Percentiles rank a stretch among this genome's conserved stretches.
These are phyloP conservation scores for Chernovozyma sophiae-reginae DNA, from an alignment of 1,139 yeast species.

Conservation along the genomic window DNA sequence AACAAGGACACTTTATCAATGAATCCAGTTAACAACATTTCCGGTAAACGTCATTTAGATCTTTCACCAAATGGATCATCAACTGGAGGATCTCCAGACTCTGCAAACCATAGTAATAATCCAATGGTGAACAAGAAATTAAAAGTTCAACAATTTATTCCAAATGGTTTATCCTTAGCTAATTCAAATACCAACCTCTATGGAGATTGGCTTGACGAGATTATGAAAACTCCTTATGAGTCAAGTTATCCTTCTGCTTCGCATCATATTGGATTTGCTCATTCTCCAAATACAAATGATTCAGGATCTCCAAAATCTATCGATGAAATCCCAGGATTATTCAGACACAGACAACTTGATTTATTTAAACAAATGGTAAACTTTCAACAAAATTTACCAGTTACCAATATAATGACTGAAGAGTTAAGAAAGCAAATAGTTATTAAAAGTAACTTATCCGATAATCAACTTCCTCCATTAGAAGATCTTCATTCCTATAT, in stretches of 20 bases:
- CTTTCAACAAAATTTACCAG: slow-evolving; percentile 9
- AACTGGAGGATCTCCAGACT: not conserved
- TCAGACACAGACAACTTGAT: slow-evolving; percentile 59
- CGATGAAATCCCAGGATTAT: slow-evolving; percentile 45
- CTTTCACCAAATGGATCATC: not conserved
- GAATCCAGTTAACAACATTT: not conserved
- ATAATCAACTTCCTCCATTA: slow-evolving; percentile 62
- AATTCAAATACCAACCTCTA: not conserved
- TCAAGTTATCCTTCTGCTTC: slow-evolving; percentile 42
- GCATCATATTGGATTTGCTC: slow-evolving; percentile 58
- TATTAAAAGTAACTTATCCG: slow-evolving; percentile 44
- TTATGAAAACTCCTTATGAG: slow-evolving; percentile 60
- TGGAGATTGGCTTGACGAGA: slow-evolving; percentile 62
- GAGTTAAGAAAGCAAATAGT: slow-evolving; percentile 54
- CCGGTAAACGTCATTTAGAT: not conserved
- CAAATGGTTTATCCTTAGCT: not conserved
- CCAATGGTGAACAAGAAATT: not conserved
- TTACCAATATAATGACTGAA: slow-evolving; percentile 35
- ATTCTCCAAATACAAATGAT: slow-evolving; percentile 26
- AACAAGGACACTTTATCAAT: slow-evolving; percentile 14
- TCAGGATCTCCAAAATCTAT: slow-evolving; percentile 8
- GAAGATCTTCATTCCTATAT: slow-evolving; percentile 73
- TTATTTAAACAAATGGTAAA: slow-evolving; percentile 32
- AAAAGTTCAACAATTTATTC: not conserved
- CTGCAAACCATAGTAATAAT: too few species aligned